A percentile compares a stretch with the other conserved stretches of the same genome.
Evolutionary conservation across 768 basidiomycete genomes (phyloP).

Genomic region (Kwoniella sp.): DNA sequence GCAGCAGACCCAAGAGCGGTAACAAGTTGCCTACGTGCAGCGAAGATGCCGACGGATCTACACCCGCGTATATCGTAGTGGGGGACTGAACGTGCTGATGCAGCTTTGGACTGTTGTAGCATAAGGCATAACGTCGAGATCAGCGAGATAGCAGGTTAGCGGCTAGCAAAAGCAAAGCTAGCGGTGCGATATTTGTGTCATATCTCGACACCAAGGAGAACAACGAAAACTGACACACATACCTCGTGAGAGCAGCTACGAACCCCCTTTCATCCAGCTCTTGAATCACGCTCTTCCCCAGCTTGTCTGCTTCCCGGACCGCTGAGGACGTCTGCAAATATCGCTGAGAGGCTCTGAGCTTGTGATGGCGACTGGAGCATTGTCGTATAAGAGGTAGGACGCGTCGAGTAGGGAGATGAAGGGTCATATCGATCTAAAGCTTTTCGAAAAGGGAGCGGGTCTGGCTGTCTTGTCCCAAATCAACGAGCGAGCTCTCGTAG

Average conservation of each 20-base stretch:
- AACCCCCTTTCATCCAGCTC: slow-evolving; percentile 52
- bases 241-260: slow-evolving; percentile 54
- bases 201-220: too few relatives aligned
- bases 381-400: too few relatives aligned
- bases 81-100: slow-evolving; percentile 43
- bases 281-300: slow-evolving; percentile 28
- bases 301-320: background rate
- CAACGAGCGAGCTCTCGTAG: too few relatives aligned
- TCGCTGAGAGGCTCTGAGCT: too few relatives aligned
- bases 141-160: background rate
- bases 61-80: slow-evolving; percentile 74
- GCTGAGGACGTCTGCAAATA: too few relatives aligned
- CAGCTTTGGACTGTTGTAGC: slow-evolving; percentile 35
- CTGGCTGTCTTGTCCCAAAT: too few relatives aligned
- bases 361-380: too few relatives aligned
- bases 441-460: too few relatives aligned
- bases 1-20: slow-evolving; percentile 80
- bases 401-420: too few relatives aligned
- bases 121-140: background rate
- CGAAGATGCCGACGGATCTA: slow-evolving; percentile 88
- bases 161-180: too few relatives aligned
- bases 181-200: too few relatives aligned
- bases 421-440: background rate
- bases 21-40: slow-evolving; percentile 93
- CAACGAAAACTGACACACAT: slow-evolving; percentile 18